These are phyloP conservation scores for Plasmodium malariae DNA, from an alignment of 169 alveolate genomes.

Conservation along the genomic window DNA sequence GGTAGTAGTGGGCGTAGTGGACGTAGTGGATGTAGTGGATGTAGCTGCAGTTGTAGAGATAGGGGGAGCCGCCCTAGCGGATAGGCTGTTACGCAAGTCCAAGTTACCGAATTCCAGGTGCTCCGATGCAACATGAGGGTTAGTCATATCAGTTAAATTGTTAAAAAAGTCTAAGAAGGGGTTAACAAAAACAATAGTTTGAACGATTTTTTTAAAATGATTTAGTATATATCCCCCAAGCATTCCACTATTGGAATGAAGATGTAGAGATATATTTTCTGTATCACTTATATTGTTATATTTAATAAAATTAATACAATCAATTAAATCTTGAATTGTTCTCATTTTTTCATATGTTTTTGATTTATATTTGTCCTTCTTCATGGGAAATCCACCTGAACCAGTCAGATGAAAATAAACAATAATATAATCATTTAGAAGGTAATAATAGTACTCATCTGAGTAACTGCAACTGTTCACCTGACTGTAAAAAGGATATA, in stretches of 20 bases:
- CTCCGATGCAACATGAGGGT: conserved; percentile 77
- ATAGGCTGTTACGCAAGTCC: too few species aligned
- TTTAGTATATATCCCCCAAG: conserved; percentile 44
- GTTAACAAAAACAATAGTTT: conserved; percentile 70
- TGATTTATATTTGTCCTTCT: not conserved
- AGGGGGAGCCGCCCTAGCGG: not conserved
- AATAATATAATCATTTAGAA: conserved; percentile 27
- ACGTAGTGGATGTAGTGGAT: too few species aligned
- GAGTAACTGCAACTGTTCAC: conserved; percentile 33
- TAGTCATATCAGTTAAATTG: conserved; percentile 28
- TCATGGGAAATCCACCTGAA: conserved; percentile 21
- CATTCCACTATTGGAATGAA: conserved; percentile 56
- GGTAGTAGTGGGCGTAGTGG: not conserved
- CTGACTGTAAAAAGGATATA: conserved; percentile 44
- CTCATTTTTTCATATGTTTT: not conserved
- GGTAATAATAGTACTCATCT: conserved; percentile 44
- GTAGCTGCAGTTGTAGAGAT: too few species aligned
- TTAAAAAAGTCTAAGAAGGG: conserved; percentile 80
- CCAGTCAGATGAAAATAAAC: conserved; percentile 66
- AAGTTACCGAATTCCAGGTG: conserved; percentile 79
- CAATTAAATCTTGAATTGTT: conserved; percentile 20
- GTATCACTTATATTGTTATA: conserved; percentile 43
- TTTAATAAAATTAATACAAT: conserved; percentile 53
- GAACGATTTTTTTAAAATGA: not conserved
- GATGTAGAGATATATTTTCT: conserved; percentile 28